Percentiles rank a stretch among this genome's conserved stretches.
Evolutionary conservation across 257 asterid species (phyloP).

Genomic region (Solanum virginianum): DNA sequence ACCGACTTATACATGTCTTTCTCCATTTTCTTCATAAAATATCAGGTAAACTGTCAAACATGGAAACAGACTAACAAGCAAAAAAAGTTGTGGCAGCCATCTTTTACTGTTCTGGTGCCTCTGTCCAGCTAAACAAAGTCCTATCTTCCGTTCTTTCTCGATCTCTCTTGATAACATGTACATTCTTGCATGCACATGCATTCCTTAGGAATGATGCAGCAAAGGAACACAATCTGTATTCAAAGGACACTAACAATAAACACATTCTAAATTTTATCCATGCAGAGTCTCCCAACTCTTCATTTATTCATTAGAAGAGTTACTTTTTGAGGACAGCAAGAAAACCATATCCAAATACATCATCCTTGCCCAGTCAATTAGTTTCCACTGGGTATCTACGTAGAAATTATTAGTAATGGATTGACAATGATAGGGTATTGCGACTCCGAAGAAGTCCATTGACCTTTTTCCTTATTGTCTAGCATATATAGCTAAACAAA

Average conservation of each 20-base stretch:
- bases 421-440: not conserved
- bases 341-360: not conserved
- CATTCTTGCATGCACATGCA: not conserved
- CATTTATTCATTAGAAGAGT: not conserved
- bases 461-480: not conserved
- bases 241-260: not conserved
- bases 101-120: not conserved
- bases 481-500: not conserved
- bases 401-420: not conserved
- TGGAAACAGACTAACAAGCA: not conserved
- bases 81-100: not conserved
- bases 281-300: not conserved
- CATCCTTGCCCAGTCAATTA: not conserved
- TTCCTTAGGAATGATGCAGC: not conserved
- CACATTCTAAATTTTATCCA: not conserved
- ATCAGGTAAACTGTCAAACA: not conserved
- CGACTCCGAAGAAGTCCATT: not conserved
- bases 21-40: too few species aligned
- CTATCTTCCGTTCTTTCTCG: not conserved
- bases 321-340: not conserved
- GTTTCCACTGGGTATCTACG: not conserved
- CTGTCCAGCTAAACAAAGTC: not conserved
- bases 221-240: not conserved
- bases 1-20: too few species aligned
- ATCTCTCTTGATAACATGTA: not conserved